Percentiles rank a stretch among this genome's conserved stretches.
Conservation (phyloP, 2,329 filamentous ascomycete genomes). For the Cladosporium phlei region DNA sequence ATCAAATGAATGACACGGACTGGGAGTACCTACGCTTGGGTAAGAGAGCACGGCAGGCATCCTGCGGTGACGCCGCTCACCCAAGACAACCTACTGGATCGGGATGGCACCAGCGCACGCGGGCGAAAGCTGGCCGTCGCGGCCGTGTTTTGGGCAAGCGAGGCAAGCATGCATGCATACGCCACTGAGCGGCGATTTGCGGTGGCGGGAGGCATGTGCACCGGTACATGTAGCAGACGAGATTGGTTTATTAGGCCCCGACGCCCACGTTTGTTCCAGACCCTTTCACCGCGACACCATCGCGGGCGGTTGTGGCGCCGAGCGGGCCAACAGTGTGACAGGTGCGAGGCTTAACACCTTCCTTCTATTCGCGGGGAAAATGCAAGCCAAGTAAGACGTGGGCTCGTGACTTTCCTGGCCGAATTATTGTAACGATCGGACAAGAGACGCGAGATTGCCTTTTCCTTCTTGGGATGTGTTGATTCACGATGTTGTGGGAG, state of each 20-base stretch:
- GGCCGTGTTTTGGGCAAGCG: no score
- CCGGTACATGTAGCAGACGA: constrained; percentile 7
- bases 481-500: no score
- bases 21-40: constrained; percentile 2
- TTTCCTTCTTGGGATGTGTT: no score
- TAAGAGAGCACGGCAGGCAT: constrained; percentile 11
- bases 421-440: no score
- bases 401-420: no score
- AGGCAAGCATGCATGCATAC: not conserved
- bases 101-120: constrained; percentile 1
- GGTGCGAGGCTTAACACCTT: not conserved
- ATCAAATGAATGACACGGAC: constrained; percentile 11
- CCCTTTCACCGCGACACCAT: constrained; percentile 1
- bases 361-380: not conserved
- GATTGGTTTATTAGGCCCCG: constrained; percentile 9
- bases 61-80: constrained; percentile 3
- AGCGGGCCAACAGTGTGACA: constrained; percentile 4
- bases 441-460: constrained; percentile 5
- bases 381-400: no score
- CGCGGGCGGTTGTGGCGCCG: constrained; percentile 2
- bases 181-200: not conserved
- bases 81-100: constrained; percentile 1
- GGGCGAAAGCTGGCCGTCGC: no score
- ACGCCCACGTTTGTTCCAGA: constrained; percentile 3
- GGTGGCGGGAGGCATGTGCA: constrained; percentile 2